phyloP scores from a whole-genome alignment of 2,329 filamentous ascomycete species.

The Xylariaceae sp. region DNA sequence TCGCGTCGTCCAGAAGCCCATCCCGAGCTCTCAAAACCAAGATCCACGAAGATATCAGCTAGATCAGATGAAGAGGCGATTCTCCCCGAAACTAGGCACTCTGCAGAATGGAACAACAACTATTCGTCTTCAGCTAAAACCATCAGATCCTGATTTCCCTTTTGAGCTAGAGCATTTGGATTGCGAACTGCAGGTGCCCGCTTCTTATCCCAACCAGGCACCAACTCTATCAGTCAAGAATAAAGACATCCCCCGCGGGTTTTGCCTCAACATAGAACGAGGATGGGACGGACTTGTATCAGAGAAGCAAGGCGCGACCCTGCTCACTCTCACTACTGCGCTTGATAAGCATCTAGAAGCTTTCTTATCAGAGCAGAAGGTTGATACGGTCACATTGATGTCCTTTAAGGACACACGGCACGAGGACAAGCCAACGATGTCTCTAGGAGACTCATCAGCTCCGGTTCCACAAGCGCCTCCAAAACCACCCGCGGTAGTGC shows the following conservation, averaged over 20 bases:
- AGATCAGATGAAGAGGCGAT: constrained; percentile 74
- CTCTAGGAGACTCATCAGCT: constrained; percentile 26
- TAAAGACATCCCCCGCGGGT: constrained; percentile 72
- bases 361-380: constrained; percentile 73
- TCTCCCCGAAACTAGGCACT: constrained; percentile 55
- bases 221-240: constrained; percentile 71
- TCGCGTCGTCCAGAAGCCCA: constrained; percentile 68
- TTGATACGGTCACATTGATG: constrained; percentile 74
- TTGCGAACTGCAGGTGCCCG: constrained; percentile 71
- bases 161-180: constrained; percentile 75
- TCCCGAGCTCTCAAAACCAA: constrained; percentile 67
- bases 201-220: constrained; percentile 63
- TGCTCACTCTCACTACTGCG: constrained; percentile 71
- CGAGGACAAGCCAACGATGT: constrained; percentile 39
- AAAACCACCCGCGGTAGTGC: constrained; percentile 15
- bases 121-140: constrained; percentile 69
- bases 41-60: constrained; percentile 79
- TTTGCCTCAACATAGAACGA: constrained; percentile 76
- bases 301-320: constrained; percentile 60
- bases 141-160: constrained; percentile 84
- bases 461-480: constrained; percentile 16
- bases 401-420: constrained; percentile 64
- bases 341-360: constrained; percentile 76
- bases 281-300: constrained; percentile 72
- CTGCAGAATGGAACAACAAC: constrained; percentile 58